Evolutionary conservation across 306 rosid genomes (phyloP).

Genomic region (Casuarina equisetifolia): DNA sequence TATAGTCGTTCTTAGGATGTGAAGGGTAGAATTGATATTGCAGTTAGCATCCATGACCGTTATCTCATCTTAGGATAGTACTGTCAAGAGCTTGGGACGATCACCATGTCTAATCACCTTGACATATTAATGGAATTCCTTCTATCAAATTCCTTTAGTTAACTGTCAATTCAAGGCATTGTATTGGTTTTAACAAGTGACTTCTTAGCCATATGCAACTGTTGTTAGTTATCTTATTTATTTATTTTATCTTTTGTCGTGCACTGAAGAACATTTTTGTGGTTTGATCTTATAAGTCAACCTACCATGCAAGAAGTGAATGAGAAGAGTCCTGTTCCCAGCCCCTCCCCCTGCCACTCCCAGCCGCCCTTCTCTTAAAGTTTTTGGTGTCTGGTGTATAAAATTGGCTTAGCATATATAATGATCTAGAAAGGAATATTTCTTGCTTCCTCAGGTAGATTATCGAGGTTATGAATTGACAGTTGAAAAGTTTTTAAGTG

Average conservation of each 20-base stretch:
- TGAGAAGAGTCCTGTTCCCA: too few species aligned
- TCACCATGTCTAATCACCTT: neutral
- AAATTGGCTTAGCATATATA: neutral
- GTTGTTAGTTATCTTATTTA: neutral
- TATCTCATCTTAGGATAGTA: neutral
- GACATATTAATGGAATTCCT: neutral
- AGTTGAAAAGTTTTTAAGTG: conserved; percentile 74
- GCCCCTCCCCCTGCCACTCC: too few species aligned
- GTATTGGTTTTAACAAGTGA: neutral
- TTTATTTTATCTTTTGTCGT: neutral
- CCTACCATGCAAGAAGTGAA: too few species aligned
- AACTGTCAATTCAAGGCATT: neutral
- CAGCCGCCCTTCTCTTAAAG: neutral
- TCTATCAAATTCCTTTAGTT: neutral
- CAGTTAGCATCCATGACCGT: neutral
- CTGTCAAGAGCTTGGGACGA: neutral
- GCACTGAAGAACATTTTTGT: neutral
- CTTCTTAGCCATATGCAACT: neutral
- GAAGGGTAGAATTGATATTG: neutral
- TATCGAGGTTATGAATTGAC: conserved; percentile 99
- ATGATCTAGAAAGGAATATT: conserved; percentile 16
- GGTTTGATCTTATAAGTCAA: too few species aligned
- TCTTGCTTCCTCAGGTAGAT: conserved; percentile 64
- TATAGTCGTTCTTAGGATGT: neutral
- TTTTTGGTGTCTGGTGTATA: neutral